Conservation (phyloP, 495 filamentous ascomycete genomes). For the Cetradonia linearis region DNA sequence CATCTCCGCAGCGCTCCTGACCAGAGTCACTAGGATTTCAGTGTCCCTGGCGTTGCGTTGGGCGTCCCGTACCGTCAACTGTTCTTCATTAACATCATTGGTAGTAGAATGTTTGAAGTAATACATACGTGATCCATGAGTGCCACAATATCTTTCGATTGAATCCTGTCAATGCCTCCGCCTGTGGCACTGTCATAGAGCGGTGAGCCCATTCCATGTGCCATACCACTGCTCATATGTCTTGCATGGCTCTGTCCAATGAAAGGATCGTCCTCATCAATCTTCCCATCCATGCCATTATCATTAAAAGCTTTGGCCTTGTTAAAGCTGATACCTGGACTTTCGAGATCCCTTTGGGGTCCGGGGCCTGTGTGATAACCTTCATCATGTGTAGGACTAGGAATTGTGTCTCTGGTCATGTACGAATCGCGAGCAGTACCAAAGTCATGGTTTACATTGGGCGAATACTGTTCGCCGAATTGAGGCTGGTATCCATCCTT, state of each 20-base stretch:
- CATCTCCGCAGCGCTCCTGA: conserved; percentile 92
- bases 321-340: conserved; percentile 52
- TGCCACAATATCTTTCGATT: conserved; percentile 94
- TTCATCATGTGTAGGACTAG: conserved; percentile 59
- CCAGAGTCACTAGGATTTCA: conserved; percentile 89
- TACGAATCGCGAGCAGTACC: conserved; percentile 28
- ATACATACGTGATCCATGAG: conserved; percentile 89
- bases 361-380: conserved; percentile 86
- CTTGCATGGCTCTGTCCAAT: conserved; percentile 45
- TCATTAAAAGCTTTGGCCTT: conserved; percentile 49
- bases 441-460: conserved; percentile 30
- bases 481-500: conserved; percentile 33
- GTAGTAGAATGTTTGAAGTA: not conserved
- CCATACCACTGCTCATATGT: conserved; percentile 62
- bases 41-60: conserved; percentile 95
- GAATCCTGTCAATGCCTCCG: conserved; percentile 78
- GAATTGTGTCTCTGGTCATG: conserved; percentile 30
- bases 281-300: conserved; percentile 43
- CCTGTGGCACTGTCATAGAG: conserved; percentile 88
- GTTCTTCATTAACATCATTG: conserved; percentile 31
- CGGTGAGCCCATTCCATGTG: conserved; percentile 63
- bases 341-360: conserved; percentile 51
- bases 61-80: conserved; percentile 92
- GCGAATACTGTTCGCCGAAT: conserved; percentile 28
- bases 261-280: conserved; percentile 51